Evolutionary conservation across 768 basidiomycete genomes (phyloP).

Genomic region (Panaeolus papilionaceus): DNA sequence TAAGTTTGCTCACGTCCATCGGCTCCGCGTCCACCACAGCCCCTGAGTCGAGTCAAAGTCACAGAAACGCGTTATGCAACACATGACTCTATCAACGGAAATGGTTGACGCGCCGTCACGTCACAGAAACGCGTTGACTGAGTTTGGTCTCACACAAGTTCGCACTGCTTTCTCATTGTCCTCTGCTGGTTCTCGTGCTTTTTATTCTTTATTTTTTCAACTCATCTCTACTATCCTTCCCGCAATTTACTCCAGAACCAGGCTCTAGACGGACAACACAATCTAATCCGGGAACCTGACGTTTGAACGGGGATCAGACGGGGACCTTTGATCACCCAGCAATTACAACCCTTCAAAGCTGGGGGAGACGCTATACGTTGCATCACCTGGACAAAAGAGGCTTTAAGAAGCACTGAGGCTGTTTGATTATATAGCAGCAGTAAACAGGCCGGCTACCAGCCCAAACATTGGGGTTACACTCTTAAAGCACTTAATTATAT

Average conservation of each 20-base stretch:
- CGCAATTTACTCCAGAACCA: background rate
- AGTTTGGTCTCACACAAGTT: background rate
- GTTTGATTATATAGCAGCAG: no score
- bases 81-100: background rate
- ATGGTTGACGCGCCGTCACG: slow-evolving; percentile 11
- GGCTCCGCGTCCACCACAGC: background rate
- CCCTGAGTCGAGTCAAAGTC: background rate
- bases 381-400: background rate
- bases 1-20: no score
- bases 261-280: background rate
- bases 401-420: no score
- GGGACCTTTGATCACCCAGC: background rate
- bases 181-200: background rate
- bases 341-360: background rate
- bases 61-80: background rate
- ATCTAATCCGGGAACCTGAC: background rate
- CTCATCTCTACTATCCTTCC: background rate
- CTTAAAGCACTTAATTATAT: no score
- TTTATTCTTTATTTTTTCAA: background rate
- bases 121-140: slow-evolving; percentile 3
- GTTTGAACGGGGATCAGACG: background rate
- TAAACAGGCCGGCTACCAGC: no score
- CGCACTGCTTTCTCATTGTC: background rate
- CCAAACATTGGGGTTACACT: no score
- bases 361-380: background rate